Percentiles rank a stretch among this genome's conserved stretches.
Conservation (phyloP, 129 eudicot species). For the Gnaphalium uliginosum region DNA sequence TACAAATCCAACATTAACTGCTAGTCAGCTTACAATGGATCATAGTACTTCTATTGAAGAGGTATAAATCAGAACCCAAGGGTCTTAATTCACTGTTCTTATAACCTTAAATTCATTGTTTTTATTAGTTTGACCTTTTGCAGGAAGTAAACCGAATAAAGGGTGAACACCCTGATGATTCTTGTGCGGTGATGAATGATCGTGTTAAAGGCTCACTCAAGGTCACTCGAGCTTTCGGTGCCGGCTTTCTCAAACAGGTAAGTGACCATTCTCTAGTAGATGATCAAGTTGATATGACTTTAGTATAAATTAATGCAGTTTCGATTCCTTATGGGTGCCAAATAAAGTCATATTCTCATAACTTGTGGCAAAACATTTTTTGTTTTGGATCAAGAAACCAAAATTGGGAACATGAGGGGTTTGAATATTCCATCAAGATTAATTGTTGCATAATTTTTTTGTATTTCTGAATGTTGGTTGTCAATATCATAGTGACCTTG, state of each 20-base stretch:
- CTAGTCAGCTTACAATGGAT: conserved; percentile 81
- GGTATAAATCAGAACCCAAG: conserved; percentile 38
- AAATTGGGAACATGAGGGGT: not conserved
- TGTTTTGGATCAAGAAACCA: conserved; percentile 6
- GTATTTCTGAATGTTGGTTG: conserved; percentile 13
- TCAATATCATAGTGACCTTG: conserved; percentile 18
- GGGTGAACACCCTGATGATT: conserved; percentile 83
- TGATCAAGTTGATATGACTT: conserved; percentile 11
- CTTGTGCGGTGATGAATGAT: conserved; percentile 72
- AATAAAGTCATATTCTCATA: conserved; percentile 38
- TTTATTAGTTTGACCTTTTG: conserved; percentile 15
- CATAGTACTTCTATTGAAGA: conserved; percentile 90
- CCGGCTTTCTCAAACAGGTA: conserved; percentile 99
- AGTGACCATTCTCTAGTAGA: conserved; percentile 9
- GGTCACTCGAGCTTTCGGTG: conserved; percentile 98
- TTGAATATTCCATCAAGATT: conserved; percentile 34
- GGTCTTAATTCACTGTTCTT: conserved; percentile 1
- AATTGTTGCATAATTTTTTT: not conserved
- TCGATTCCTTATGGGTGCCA: conserved; percentile 33
- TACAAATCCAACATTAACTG: conserved; percentile 49
- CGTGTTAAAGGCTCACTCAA: conserved; percentile 96
- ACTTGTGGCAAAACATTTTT: conserved; percentile 19
- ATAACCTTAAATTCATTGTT: conserved; percentile 1
- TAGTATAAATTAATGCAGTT: conserved; percentile 20
- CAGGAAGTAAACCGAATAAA: conserved; percentile 82